Evolutionary conservation across 805 yeast species (phyloP).

Genomic region (Blastobotrys americana): DNA sequence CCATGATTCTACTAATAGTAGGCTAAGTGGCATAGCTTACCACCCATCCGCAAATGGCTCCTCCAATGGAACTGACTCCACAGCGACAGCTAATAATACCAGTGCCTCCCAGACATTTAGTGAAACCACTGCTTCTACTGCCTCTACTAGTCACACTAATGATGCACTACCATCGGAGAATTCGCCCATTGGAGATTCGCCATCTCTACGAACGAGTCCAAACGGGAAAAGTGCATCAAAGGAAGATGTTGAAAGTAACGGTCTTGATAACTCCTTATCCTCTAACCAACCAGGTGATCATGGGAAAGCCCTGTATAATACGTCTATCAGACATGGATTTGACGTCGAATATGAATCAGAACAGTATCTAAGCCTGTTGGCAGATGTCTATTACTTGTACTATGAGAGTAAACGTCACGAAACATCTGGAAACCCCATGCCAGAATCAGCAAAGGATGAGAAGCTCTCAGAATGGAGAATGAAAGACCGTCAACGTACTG

Average conservation of each 20-base stretch:
- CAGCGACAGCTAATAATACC: neutral
- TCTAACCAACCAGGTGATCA: neutral
- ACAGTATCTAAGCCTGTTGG: conserved; percentile 40
- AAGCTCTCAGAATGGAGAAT: conserved; percentile 82
- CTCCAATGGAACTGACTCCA: neutral
- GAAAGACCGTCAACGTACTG: conserved; percentile 86
- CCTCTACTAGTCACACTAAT: too few species aligned
- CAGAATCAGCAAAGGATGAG: conserved; percentile 42
- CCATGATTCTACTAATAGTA: neutral
- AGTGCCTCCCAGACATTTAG: neutral
- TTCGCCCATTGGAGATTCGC: too few species aligned
- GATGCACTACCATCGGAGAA: too few species aligned
- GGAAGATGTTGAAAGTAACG: neutral
- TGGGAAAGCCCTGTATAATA: conserved; percentile 24
- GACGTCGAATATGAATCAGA: conserved; percentile 50
- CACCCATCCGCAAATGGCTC: neutral
- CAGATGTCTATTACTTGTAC: conserved; percentile 62
- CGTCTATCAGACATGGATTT: conserved; percentile 52
- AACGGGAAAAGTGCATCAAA: neutral
- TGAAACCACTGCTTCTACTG: neutral
- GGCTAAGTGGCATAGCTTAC: too few species aligned
- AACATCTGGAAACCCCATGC: conserved; percentile 72
- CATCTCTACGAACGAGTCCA: too few species aligned
- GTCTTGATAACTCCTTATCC: neutral
- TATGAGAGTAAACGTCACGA: conserved; percentile 89